A percentile compares a stretch with the other conserved stretches of the same genome.
phyloP scores from a whole-genome alignment of 1,139 yeast genomes.

The Sugiyamaella japonica region DNA sequence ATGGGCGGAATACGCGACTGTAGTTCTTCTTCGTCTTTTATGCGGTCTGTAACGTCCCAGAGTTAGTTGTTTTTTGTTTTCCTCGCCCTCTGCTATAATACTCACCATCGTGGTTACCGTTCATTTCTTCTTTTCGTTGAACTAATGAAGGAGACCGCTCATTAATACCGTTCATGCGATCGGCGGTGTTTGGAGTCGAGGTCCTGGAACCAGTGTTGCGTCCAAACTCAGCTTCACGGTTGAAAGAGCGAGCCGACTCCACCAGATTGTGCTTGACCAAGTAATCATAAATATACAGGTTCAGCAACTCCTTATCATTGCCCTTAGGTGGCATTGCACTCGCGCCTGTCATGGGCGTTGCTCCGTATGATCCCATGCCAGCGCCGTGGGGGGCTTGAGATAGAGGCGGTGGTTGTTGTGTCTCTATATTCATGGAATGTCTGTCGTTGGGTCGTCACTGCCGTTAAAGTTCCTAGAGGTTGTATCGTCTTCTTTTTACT shows the following conservation, averaged over 20 bases:
- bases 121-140: conserved; percentile 47
- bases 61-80: neutral
- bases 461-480: neutral
- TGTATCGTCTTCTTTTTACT: neutral
- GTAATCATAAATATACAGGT: conserved; percentile 86
- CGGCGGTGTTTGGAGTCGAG: conserved; percentile 30
- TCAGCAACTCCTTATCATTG: conserved; percentile 58
- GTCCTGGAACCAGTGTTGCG: conserved; percentile 25
- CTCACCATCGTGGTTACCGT: conserved; percentile 43
- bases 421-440: conserved; percentile 20
- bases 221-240: conserved; percentile 61
- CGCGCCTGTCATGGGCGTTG: conserved; percentile 10
- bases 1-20: conserved; percentile 36
- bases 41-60: conserved; percentile 3
- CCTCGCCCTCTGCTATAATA: neutral
- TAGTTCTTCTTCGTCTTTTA: conserved; percentile 25
- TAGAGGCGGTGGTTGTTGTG: conserved; percentile 15
- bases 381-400: conserved; percentile 12
- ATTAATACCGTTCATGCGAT: conserved; percentile 43
- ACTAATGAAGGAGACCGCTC: conserved; percentile 19
- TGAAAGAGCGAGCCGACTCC: conserved; percentile 71
- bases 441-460: neutral
- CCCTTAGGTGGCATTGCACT: conserved; percentile 22
- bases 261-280: conserved; percentile 69
- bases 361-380: conserved; percentile 17